These are phyloP conservation scores for Ophioceras dolichostomum DNA, from an alignment of 2,329 filamentous ascomycete species.

Conservation along the genomic window DNA sequence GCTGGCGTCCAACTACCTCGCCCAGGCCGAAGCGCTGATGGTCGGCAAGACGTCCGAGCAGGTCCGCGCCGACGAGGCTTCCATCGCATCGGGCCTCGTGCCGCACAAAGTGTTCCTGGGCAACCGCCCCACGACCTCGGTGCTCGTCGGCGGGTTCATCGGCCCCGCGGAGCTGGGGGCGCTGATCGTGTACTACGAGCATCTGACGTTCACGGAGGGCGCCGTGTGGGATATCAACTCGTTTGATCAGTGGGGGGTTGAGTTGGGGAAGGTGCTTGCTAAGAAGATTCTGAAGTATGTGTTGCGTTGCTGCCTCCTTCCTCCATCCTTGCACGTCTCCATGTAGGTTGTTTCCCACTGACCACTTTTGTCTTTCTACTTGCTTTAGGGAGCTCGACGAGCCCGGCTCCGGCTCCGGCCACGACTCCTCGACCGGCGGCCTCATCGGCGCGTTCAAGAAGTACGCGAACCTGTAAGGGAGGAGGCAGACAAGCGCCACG, in stretches of 20 bases:
- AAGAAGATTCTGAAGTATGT: constrained; percentile 74
- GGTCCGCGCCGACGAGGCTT: constrained; percentile 58
- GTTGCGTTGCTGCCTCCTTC: too few relatives aligned
- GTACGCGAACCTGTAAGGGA: constrained; percentile 35
- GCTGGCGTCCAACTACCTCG: constrained; percentile 86
- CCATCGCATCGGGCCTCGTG: constrained; percentile 57
- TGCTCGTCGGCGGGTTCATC: constrained; percentile 81
- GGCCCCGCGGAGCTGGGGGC: constrained; percentile 89
- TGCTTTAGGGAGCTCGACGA: constrained; percentile 65
- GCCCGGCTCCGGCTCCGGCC: constrained; percentile 54
- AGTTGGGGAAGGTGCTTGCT: constrained; percentile 90
- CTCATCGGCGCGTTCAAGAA: constrained; percentile 90
- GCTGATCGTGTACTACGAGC: constrained; percentile 97
- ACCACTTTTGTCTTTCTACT: neutral
- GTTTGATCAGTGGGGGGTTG: constrained; percentile 99
- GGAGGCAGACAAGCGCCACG: neutral
- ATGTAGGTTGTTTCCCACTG: neutral
- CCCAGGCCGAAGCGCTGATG: constrained; percentile 82
- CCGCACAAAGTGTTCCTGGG: constrained; percentile 99
- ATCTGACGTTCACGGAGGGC: constrained; percentile 94
- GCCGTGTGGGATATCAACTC: constrained; percentile 99
- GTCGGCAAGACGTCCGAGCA: constrained; percentile 76
- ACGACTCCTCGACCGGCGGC: constrained; percentile 81
- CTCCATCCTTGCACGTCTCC: neutral
- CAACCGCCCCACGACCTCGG: constrained; percentile 92